phyloP scores from a whole-genome alignment of 306 rosid genomes.

The Gleditsia sinensis region DNA sequence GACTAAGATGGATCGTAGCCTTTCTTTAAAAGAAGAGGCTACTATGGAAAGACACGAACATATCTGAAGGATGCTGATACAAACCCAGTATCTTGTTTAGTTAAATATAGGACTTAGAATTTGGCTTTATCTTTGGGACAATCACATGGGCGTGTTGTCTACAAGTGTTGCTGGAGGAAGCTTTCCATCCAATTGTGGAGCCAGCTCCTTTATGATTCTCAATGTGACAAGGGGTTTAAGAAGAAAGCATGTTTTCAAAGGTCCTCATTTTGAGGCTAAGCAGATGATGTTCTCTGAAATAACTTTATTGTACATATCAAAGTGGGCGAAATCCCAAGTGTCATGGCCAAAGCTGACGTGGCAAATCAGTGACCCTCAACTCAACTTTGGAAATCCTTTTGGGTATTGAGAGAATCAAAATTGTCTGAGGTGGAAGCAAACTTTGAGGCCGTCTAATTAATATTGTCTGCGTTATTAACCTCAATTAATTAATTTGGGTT shows the following conservation, averaged over 20 bases:
- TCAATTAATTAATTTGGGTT: neutral
- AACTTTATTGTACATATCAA: constrained; percentile 36
- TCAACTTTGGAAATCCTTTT: neutral
- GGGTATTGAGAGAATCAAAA: constrained; percentile 24
- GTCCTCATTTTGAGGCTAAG: constrained; percentile 27
- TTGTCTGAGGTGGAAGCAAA: constrained; percentile 31
- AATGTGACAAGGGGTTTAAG: constrained; percentile 31
- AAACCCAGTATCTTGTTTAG: constrained; percentile 17
- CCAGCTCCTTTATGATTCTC: constrained; percentile 34
- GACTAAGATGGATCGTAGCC: constrained; percentile 39
- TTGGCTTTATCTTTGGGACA: constrained; percentile 50
- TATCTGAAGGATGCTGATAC: constrained; percentile 4
- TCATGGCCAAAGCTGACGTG: constrained; percentile 32
- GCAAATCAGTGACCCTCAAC: constrained; percentile 34
- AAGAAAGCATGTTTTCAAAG: constrained; percentile 32
- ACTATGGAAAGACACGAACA: constrained; percentile 39
- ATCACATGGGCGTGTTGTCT: constrained; percentile 53
- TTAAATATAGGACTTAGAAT: constrained; percentile 33
- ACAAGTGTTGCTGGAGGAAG: constrained; percentile 22
- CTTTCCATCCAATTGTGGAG: constrained; percentile 52
- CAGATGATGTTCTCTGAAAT: constrained; percentile 41
- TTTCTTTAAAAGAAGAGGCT: constrained; percentile 47
- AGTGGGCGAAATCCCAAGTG: constrained; percentile 35
- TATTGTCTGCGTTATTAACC: constrained; percentile 4
- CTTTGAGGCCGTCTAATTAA: constrained; percentile 27